Evolutionary conservation across 805 yeast species (phyloP).

Genomic region (Komagataella ulmi): DNA sequence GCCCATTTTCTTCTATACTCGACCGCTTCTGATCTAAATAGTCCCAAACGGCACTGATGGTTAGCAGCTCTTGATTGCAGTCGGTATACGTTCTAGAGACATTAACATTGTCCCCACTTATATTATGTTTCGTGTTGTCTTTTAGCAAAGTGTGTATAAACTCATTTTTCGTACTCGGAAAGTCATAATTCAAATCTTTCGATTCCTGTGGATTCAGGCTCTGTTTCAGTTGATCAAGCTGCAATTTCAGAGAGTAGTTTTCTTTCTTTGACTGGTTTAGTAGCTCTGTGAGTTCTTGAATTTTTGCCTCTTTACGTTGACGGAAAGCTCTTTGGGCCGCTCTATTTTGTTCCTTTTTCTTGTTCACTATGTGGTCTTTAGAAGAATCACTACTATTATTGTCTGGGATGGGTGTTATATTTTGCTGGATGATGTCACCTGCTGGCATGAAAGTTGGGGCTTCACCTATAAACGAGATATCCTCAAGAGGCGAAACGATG

Average conservation of each 20-base stretch:
- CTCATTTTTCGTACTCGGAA: conserved; percentile 4
- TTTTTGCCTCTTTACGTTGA: conserved; percentile 62
- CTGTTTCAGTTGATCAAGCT: conserved; percentile 29
- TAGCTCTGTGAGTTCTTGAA: conserved; percentile 53
- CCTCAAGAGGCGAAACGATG: neutral
- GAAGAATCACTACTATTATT: neutral
- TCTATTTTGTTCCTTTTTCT: conserved; percentile 56
- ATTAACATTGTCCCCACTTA: neutral
- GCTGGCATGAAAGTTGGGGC: neutral
- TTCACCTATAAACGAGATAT: neutral
- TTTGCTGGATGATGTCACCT: neutral
- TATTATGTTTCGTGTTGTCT: neutral
- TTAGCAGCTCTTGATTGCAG: conserved; percentile 38
- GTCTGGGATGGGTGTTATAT: neutral
- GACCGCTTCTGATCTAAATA: conserved; percentile 39
- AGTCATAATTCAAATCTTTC: conserved; percentile 1
- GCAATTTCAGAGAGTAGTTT: conserved; percentile 22
- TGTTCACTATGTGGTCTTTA: neutral
- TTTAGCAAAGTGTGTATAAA: conserved; percentile 3
- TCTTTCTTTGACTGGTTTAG: conserved; percentile 40
- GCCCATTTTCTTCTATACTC: conserved; percentile 24
- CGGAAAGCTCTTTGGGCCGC: conserved; percentile 85
- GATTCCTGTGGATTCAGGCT: conserved; percentile 4
- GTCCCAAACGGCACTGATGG: conserved; percentile 78
- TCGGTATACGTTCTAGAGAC: conserved; percentile 9